Conservation (phyloP, 2,329 filamentous ascomycete genomes). For the Fusarium falciforme region DNA sequence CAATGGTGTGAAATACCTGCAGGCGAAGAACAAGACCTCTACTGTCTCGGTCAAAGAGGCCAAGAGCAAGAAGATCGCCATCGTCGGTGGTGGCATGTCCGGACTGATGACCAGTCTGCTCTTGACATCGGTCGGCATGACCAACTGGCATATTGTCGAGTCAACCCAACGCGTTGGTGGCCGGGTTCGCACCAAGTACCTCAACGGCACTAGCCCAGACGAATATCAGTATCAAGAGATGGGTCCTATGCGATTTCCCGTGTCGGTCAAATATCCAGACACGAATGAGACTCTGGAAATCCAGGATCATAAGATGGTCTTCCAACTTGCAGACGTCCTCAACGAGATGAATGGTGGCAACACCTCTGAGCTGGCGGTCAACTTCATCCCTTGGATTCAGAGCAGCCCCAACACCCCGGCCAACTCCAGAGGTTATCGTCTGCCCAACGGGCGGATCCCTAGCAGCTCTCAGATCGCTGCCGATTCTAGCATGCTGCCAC, state of each 20-base stretch:
- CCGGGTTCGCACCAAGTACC: conserved; percentile 56
- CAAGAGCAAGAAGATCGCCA: conserved; percentile 44
- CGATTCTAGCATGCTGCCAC: background rate
- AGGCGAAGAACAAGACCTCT: background rate
- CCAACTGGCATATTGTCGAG: conserved; percentile 58
- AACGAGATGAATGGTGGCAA: conserved; percentile 67
- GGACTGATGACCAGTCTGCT: conserved; percentile 47
- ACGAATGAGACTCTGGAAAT: conserved; percentile 67
- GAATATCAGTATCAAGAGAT: conserved; percentile 68
- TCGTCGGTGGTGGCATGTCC: conserved; percentile 54
- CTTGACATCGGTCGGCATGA: conserved; percentile 56
- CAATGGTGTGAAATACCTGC: background rate
- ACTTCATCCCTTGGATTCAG: conserved; percentile 74
- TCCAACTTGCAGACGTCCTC: conserved; percentile 70
- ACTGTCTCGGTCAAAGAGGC: background rate
- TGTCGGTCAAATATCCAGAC: conserved; percentile 60
- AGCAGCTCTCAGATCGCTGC: conserved; percentile 28
- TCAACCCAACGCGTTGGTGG: conserved; percentile 55
- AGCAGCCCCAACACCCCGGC: conserved; percentile 46
- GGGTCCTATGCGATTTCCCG: conserved; percentile 75
- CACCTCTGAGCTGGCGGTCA: conserved; percentile 58
- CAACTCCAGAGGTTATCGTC: background rate
- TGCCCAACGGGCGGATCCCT: conserved; percentile 43
- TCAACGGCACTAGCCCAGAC: conserved; percentile 49
- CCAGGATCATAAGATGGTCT: conserved; percentile 73